phyloP scores from a whole-genome alignment of 768 basidiomycete species.

The Naematelia aurantialba region DNA sequence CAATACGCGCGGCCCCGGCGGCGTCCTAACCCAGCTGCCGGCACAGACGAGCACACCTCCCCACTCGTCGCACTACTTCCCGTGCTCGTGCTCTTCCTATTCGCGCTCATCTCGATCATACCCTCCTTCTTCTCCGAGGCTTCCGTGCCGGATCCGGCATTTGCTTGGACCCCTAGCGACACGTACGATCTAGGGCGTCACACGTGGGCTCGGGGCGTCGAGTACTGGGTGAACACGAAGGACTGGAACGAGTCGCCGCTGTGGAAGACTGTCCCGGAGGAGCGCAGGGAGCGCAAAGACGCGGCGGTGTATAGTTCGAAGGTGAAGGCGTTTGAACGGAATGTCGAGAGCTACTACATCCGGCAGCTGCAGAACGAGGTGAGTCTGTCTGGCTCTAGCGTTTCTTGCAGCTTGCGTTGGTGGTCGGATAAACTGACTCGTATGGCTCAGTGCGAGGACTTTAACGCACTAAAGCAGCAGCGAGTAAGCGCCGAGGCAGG shows the following conservation, averaged over 20 bases:
- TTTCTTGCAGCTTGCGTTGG: not conserved
- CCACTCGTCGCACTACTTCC: constrained; percentile 72
- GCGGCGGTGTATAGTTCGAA: constrained; percentile 46
- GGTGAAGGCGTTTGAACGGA: constrained; percentile 67
- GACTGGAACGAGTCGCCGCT: constrained; percentile 80
- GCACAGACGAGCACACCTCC: constrained; percentile 20
- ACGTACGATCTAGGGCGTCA: constrained; percentile 60
- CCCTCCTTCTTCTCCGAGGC: constrained; percentile 69
- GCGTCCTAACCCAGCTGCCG: constrained; percentile 47
- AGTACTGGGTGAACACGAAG: constrained; percentile 75
- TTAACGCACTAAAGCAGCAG: constrained; percentile 64
- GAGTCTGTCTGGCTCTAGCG: constrained; percentile 11
- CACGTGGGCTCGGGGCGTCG: constrained; percentile 66
- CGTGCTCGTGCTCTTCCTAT: constrained; percentile 72
- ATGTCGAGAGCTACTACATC: constrained; percentile 71
- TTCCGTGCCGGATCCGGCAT: constrained; percentile 72
- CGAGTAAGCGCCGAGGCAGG: constrained; percentile 73
- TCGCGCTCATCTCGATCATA: constrained; percentile 76
- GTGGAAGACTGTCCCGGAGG: constrained; percentile 51
- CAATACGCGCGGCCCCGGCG: constrained; percentile 54
- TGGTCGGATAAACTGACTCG: not conserved
- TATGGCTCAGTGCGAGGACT: constrained; percentile 61
- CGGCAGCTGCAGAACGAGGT: constrained; percentile 61
- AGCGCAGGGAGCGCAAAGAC: constrained; percentile 28
- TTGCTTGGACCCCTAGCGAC: constrained; percentile 64